phyloP scores from a whole-genome alignment of 2,329 filamentous ascomycete genomes.

The Cyphellophora attinorum region DNA sequence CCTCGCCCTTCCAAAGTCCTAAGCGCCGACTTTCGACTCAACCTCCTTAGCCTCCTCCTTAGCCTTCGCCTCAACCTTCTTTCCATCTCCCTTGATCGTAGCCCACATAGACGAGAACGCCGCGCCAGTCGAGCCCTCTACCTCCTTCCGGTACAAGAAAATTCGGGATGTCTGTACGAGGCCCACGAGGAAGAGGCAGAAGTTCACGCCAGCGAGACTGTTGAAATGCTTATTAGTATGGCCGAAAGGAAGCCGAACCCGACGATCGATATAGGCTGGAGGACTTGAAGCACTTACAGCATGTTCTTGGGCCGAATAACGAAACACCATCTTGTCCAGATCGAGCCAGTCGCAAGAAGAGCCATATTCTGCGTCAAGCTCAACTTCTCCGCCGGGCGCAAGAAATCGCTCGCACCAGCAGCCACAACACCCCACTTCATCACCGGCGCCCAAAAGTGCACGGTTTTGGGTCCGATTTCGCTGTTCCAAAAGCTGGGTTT shows the following conservation, averaged over 20 bases:
- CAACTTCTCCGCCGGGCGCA: conserved; percentile 82
- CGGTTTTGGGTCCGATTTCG: conserved; percentile 76
- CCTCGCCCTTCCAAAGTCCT: not conserved
- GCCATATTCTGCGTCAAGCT: conserved; percentile 88
- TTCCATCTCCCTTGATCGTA: conserved; percentile 26
- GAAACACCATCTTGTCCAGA: conserved; percentile 99
- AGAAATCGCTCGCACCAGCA: conserved; percentile 83
- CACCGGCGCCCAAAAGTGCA: conserved; percentile 97
- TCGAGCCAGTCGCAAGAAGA: conserved; percentile 79
- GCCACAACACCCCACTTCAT: conserved; percentile 97
- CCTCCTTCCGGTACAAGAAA: conserved; percentile 50
- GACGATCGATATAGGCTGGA: not conserved
- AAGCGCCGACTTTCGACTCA: not conserved
- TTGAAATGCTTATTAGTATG: not conserved
- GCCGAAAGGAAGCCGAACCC: not conserved
- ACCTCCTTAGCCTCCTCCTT: conserved; percentile 9
- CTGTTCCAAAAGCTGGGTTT: conserved; percentile 62
- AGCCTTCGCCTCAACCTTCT: conserved; percentile 12
- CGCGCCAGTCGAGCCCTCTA: conserved; percentile 39
- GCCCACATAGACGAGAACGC: conserved; percentile 28
- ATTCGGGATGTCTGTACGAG: conserved; percentile 75
- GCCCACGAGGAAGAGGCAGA: conserved; percentile 88
- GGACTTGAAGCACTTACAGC: conserved; percentile 48
- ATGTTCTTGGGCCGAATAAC: conserved; percentile 92
- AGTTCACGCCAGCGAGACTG: conserved; percentile 90